These are phyloP conservation scores for Daldinia eschscholtzii DNA, from an alignment of 2,329 filamentous ascomycete species.

Conservation along the genomic window DNA sequence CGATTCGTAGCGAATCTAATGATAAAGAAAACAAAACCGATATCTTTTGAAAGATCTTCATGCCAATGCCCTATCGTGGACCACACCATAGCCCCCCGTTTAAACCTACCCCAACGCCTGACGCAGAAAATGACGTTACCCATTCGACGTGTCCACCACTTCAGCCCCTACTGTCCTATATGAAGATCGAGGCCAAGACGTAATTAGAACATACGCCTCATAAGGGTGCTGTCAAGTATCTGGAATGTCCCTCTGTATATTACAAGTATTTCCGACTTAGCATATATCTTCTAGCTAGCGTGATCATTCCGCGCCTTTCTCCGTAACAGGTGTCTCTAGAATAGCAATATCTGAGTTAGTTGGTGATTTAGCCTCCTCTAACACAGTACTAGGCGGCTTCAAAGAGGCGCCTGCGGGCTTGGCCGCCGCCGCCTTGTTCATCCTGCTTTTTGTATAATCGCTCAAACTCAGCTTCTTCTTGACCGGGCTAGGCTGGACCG, in stretches of 20 bases:
- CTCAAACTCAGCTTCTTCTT: constrained; percentile 77
- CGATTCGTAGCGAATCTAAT: constrained; percentile 27
- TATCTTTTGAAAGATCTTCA: constrained; percentile 30
- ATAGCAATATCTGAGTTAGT: constrained; percentile 53
- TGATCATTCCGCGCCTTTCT: constrained; percentile 50
- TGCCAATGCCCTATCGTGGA: constrained; percentile 28
- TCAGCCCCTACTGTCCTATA: constrained; percentile 17
- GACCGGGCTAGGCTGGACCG: constrained; percentile 67
- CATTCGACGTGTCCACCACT: constrained; percentile 20
- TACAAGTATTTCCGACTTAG: constrained; percentile 49
- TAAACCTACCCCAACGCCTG: constrained; percentile 46
- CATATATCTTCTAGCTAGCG: constrained; percentile 14
- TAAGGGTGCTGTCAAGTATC: constrained; percentile 16
- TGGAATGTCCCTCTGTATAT: constrained; percentile 49
- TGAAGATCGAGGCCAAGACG: constrained; percentile 1
- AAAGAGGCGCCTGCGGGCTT: constrained; percentile 55
- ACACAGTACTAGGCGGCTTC: constrained; percentile 55
- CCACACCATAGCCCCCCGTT: constrained; percentile 27
- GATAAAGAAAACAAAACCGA: constrained; percentile 28
- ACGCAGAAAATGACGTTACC: constrained; percentile 35
- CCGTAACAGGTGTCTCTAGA: constrained; percentile 52
- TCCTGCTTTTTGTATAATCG: constrained; percentile 72
- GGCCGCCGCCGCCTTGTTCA: constrained; percentile 66
- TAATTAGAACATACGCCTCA: constrained; percentile 21
- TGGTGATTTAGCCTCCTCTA: constrained; percentile 58